Percentiles rank a stretch among this genome's conserved stretches.
phyloP scores from a whole-genome alignment of 306 rosid genomes.

The Arachis stenosperma region DNA sequence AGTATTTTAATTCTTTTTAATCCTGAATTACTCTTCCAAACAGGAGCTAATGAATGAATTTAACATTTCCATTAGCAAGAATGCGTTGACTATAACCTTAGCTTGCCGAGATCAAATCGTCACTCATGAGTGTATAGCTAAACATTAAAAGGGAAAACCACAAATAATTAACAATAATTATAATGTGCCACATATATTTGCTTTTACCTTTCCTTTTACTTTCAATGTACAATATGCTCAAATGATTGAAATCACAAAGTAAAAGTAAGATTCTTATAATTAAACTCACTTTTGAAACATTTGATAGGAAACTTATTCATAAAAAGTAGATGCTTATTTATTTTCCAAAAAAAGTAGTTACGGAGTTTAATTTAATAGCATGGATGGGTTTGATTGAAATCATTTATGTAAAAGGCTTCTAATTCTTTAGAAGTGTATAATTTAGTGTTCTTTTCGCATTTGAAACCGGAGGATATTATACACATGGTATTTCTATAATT shows the following conservation, averaged over 20 bases:
- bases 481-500: too few species aligned
- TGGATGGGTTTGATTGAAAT: too few species aligned
- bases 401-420: too few species aligned
- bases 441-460: not conserved
- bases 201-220: not conserved
- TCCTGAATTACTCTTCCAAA: too few species aligned
- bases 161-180: too few species aligned
- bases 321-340: too few species aligned
- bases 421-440: too few species aligned
- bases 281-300: not conserved
- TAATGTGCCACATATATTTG: too few species aligned
- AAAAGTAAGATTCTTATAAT: not conserved
- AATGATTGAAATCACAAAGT: conserved; percentile 24
- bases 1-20: too few species aligned
- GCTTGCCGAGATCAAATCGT: not conserved
- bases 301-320: not conserved
- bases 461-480: too few species aligned
- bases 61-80: conserved; percentile 4
- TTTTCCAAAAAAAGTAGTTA: too few species aligned
- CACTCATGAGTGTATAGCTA: not conserved
- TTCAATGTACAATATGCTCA: conserved; percentile 4
- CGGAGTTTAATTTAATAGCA: too few species aligned
- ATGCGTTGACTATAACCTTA: not conserved
- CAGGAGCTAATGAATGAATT: not conserved
- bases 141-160: not conserved